Percentiles rank a stretch among this genome's conserved stretches.
These are phyloP conservation scores for Rubus idaeus DNA, from an alignment of 306 rosid species.

Conservation along the genomic window DNA sequence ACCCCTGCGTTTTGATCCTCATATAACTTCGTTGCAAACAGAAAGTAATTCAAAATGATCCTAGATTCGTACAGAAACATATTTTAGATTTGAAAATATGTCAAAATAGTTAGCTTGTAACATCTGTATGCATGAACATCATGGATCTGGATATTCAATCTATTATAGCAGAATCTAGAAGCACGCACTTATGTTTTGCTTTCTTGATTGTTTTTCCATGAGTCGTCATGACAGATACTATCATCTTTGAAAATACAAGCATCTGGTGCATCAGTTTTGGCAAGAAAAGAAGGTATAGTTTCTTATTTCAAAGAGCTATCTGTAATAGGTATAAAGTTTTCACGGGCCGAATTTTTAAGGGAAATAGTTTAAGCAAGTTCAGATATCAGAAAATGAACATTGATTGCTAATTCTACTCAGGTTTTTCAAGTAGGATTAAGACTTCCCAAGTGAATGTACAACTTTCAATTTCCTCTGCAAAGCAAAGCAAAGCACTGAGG, in stretches of 20 bases:
- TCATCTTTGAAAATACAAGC: background rate
- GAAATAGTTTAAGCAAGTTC: constrained; percentile 20
- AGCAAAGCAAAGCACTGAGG: constrained; percentile 12
- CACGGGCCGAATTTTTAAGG: background rate
- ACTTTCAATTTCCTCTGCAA: constrained; percentile 34
- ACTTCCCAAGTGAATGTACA: constrained; percentile 58
- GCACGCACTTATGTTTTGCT: no score
- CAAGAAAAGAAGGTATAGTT: background rate
- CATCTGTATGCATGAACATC: no score
- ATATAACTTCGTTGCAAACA: no score
- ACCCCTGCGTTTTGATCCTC: no score
- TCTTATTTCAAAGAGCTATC: background rate
- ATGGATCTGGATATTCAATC: no score
- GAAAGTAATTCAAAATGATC: no score
- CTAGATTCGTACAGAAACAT: no score
- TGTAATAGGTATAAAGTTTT: background rate
- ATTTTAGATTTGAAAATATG: no score
- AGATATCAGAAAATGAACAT: constrained; percentile 24
- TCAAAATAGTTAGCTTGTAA: no score
- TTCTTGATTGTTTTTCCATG: no score
- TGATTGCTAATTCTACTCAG: constrained; percentile 24
- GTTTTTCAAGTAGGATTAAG: constrained; percentile 28
- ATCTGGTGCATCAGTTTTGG: background rate
- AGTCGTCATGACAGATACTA: background rate
- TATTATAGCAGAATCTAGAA: no score